Evolutionary conservation across 352 stramenopile genomes (phyloP).

Genomic region (Phytopythium kandeliae): DNA sequence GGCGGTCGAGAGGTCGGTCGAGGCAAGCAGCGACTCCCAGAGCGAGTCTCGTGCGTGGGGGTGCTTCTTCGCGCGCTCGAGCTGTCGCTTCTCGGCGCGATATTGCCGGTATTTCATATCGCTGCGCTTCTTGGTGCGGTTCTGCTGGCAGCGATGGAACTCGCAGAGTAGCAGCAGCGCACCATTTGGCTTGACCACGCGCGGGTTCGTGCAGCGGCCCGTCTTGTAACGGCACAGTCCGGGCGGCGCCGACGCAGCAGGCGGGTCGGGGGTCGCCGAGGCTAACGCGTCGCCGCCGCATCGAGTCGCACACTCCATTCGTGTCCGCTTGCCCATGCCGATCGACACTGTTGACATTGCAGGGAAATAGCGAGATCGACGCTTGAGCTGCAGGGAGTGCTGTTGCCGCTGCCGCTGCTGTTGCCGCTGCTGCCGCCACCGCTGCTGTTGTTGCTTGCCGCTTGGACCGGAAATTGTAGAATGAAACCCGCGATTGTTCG

Average conservation of each 20-base stretch:
- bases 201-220: conserved; percentile 57
- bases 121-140: conserved; percentile 83
- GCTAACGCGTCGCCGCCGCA: not conserved
- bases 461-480: no score
- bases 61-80: conserved; percentile 17
- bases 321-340: conserved; percentile 4
- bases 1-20: not conserved
- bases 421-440: no score
- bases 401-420: no score
- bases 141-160: conserved; percentile 77
- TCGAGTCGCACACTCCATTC: not conserved
- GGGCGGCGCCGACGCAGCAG: not conserved
- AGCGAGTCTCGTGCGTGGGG: not conserved
- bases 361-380: not conserved
- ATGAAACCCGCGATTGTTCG: no score
- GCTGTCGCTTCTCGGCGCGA: conserved; percentile 51
- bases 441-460: no score
- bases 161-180: conserved; percentile 73
- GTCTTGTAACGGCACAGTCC: conserved; percentile 77
- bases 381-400: no score
- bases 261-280: not conserved
- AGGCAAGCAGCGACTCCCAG: not conserved
- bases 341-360: not conserved
- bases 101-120: conserved; percentile 76
- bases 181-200: conserved; percentile 73